Evolutionary conservation across 2,329 filamentous ascomycete genomes (phyloP), one percentile per base, ranked within the genome.

Genomic region (Exophiala lecanii-corni): DNA sequence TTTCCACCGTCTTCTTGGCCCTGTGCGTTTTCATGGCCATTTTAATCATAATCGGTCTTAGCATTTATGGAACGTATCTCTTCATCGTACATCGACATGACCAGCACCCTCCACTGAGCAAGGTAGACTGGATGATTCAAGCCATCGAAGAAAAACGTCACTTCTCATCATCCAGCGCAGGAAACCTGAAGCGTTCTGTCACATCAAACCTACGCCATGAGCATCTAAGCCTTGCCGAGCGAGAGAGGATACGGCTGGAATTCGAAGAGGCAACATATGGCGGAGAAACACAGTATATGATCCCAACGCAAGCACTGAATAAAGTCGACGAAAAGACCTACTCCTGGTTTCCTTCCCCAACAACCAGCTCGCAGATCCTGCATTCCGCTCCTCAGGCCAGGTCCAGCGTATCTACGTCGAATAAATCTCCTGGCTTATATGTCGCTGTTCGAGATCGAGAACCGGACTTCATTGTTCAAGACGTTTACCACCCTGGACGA

Each of bases 91-190:
- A 41, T 7, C 21, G 36, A 2, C 25, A 45, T 34, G 15, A 26
- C 17, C 19, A 37, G 15, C 13, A 45, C 10, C 41, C 42, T 4
- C 41, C 46, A 5, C 36, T 45, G 25, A 41, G 36, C 13, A 49
- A 49, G 31, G 28, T 45, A 9, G 42, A 45, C 12, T 49, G 46
- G 45, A 49, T 49, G 46, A 13, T 49, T 13, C 31, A 39, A 26
- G 39, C 32, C 21, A 16, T 43, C 20, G 15, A 21, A 32, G 30
- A 32, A 5, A 12, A 32, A 6, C 12, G n/a, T 16, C 30, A 15
- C 15, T 9, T 21, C 16, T 20, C 30, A 19, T 5, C 3, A 2
- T 33, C 13, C 26, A 41, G 28, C 39, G 10, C 31, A 9, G 21
- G 6, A 12, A 13, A 26, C 9, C 3, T 33, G 2, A 41, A 41